phyloP scores from a whole-genome alignment of 2,329 filamentous ascomycete genomes.

The Xylaria digitata region DNA sequence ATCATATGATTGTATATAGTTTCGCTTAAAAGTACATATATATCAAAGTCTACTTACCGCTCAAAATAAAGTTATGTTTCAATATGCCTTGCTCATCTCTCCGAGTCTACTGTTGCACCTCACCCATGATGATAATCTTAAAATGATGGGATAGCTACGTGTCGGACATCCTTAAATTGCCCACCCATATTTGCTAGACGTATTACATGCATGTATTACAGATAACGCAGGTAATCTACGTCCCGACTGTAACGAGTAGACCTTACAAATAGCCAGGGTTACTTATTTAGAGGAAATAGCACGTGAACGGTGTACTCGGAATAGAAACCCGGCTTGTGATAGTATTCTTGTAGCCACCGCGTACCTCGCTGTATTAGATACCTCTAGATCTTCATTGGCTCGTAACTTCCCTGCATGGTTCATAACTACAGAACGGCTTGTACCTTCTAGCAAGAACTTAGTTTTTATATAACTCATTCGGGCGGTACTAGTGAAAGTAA shows the following conservation, averaged over 20 bases:
- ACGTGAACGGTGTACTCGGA: not conserved
- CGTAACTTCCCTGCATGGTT: not conserved
- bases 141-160: not conserved
- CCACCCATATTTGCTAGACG: not conserved
- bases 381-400: not conserved
- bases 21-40: constrained; percentile 18
- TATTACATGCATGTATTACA: not conserved
- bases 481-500: not conserved
- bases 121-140: no score
- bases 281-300: not conserved
- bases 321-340: not conserved
- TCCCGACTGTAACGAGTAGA: not conserved
- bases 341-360: not conserved
- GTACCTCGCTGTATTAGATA: not conserved
- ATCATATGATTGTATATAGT: constrained; percentile 29
- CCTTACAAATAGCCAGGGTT: not conserved
- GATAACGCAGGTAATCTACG: not conserved
- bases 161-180: not conserved
- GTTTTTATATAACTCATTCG: not conserved
- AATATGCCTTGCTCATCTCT: not conserved
- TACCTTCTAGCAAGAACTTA: not conserved
- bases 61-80: not conserved
- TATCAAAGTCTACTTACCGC: not conserved
- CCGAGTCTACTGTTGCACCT: not conserved
- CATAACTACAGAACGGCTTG: not conserved